These are phyloP conservation scores for Sporisorium scitamineum DNA, from an alignment of 1,284 basidiomycete species.

Conservation along the genomic window DNA sequence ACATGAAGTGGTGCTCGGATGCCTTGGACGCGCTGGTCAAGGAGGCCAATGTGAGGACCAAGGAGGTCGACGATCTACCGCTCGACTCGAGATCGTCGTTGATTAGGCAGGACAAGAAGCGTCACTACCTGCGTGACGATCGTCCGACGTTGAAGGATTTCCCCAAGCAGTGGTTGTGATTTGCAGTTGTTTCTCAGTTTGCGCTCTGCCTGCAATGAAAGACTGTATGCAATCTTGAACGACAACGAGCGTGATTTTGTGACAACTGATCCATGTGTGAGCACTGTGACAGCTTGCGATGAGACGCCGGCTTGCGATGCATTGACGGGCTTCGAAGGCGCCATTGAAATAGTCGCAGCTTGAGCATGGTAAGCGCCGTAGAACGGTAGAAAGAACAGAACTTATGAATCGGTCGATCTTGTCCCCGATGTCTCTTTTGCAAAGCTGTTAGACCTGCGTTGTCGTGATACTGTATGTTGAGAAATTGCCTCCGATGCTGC, in stretches of 20 bases:
- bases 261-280: no score
- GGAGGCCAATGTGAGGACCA: conserved; percentile 63
- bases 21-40: conserved; percentile 68
- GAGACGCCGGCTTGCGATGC: not conserved
- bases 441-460: not conserved
- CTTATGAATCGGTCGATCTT: not conserved
- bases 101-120: conserved; percentile 52
- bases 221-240: no score
- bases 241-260: no score
- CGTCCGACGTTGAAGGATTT: conserved; percentile 64
- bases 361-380: not conserved
- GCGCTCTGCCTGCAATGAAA: no score
- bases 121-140: conserved; percentile 48
- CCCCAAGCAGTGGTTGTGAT: conserved; percentile 69
- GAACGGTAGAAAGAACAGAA: not conserved
- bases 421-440: not conserved
- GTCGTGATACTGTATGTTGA: not conserved
- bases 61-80: conserved; percentile 65
- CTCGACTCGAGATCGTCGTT: conserved; percentile 64
- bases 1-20: conserved; percentile 71
- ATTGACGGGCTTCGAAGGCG: not conserved
- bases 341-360: no score
- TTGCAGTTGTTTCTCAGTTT: not conserved
- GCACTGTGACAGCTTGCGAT: no score
- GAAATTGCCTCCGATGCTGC: no score